A percentile compares a stretch with the other conserved stretches of the same genome.
These are phyloP conservation scores for Phytophthora litchii DNA, from an alignment of 352 stramenopile genomes.

Conservation along the genomic window DNA sequence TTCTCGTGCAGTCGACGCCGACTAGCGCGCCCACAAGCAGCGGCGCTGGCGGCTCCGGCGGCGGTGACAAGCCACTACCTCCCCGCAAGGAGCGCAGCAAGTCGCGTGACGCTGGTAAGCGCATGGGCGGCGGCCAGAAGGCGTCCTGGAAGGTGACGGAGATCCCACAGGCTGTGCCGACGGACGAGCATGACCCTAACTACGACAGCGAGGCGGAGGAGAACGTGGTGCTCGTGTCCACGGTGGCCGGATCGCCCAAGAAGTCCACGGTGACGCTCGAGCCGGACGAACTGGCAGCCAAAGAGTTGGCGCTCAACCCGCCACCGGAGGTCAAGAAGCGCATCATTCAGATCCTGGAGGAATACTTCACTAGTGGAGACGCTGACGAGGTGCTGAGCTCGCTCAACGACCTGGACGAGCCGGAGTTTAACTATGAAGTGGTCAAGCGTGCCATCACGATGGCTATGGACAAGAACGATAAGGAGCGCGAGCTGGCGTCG, in stretches of 20 bases:
- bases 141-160: conserved; percentile 85
- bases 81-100: conserved; percentile 85
- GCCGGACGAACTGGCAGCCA: conserved; percentile 70
- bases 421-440: conserved; percentile 91
- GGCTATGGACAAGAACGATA: conserved; percentile 88
- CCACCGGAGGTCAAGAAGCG: conserved; percentile 90
- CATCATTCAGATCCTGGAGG: conserved; percentile 88
- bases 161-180: conserved; percentile 61
- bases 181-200: conserved; percentile 92
- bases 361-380: conserved; percentile 91
- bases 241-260: conserved; percentile 43
- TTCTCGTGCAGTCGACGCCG: conserved; percentile 14
- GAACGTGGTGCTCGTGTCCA: conserved; percentile 88
- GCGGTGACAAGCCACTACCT: conserved; percentile 58
- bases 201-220: conserved; percentile 93
- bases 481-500: conserved; percentile 56
- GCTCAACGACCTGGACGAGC: conserved; percentile 65
- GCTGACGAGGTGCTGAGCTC: conserved; percentile 89
- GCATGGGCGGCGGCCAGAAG: conserved; percentile 89
- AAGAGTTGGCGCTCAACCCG: conserved; percentile 77
- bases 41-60: conserved; percentile 27
- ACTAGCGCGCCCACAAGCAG: conserved; percentile 6
- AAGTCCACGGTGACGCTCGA: conserved; percentile 59
- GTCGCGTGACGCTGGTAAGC: conserved; percentile 84
- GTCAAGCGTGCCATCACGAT: conserved; percentile 96